Evolutionary conservation across 2,329 filamentous ascomycete species (phyloP), one percentile per base, ranked within the genome.

Genomic region (Colletotrichum sp.): DNA sequence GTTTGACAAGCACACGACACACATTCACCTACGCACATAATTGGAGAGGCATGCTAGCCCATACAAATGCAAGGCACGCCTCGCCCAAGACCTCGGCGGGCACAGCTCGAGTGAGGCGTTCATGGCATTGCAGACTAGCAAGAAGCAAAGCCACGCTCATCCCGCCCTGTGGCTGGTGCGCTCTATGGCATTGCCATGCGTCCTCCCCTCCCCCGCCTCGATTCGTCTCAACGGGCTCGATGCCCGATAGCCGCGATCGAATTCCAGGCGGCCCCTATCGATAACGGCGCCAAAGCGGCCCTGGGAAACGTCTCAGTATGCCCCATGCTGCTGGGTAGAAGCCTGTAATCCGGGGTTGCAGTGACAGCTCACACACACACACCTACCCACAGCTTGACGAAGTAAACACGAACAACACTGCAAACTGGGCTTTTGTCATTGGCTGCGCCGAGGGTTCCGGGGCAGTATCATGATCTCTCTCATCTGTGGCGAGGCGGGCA

Each of bases 121-220:
- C 55, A 75, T 75, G 73, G 73, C 73, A 75, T 75, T 73, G 57
- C 32, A 36, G 39, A 30, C 21, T 14, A 30, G 55, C n/a, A 21
- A 10, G 63, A 28, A 26, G 28, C 59, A 64, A 43, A 39, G 61
- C 61, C 61, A 65, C n/a, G 64, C 64, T 13, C 64, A 60, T 73
- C 65, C 57, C 68, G 64, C 43, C 57, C 64, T 75, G 70, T 75
- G 74, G 74, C 74, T 75, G 64, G 64, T 75, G 70, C 70, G 55
- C 28, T 30, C 28, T 57, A 60, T 43, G n/a, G 67, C 67, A 69
- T 69, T 36, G 67, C 32, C 61, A 68, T 30, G 36, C 57, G 39
- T 61, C 36, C 39, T 48, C 43, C 43, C 36, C 70, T 73, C 72
- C 36, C 39, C 39, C 39, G 16, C 21, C 57, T 32, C 73, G 73